These are phyloP conservation scores for Bretziella fagacearum DNA, from an alignment of 2,329 filamentous ascomycete genomes.

Conservation along the genomic window DNA sequence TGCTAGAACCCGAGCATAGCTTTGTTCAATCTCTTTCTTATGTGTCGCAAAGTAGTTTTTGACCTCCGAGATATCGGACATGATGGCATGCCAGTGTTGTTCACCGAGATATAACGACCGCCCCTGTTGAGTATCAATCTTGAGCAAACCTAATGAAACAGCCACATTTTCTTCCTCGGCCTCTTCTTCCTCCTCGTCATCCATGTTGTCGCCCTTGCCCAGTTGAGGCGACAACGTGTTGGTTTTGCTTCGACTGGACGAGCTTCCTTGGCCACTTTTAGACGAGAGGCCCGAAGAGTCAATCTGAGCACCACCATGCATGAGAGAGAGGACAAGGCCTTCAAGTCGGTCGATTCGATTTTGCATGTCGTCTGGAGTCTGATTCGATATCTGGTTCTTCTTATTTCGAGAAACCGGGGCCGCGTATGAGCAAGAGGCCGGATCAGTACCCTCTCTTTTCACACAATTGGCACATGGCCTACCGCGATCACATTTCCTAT, in stretches of 20 bases:
- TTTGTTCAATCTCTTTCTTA: conserved; percentile 76
- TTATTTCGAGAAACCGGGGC: conserved; percentile 47
- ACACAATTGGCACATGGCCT: conserved; percentile 90
- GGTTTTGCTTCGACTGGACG: conserved; percentile 4
- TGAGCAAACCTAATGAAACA: conserved; percentile 64
- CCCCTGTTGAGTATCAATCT: conserved; percentile 59
- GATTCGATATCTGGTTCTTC: conserved; percentile 49
- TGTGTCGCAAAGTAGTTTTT: conserved; percentile 76
- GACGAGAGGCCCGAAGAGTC: conserved; percentile 23
- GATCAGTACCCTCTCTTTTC: conserved; percentile 72
- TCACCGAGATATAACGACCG: conserved; percentile 71
- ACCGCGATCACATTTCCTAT: conserved; percentile 78
- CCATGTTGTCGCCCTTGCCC: not conserved
- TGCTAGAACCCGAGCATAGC: conserved; percentile 57
- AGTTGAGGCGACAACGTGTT: conserved; percentile 2
- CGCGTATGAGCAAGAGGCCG: conserved; percentile 71
- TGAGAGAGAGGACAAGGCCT: conserved; percentile 76
- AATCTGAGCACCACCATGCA: conserved; percentile 60
- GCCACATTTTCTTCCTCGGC: conserved; percentile 28
- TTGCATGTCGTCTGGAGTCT: conserved; percentile 84
- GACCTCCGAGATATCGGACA: conserved; percentile 77
- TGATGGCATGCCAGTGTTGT: conserved; percentile 66
- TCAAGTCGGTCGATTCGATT: conserved; percentile 92
- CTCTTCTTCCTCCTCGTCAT: conserved; percentile 11
- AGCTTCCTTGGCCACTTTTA: not conserved